Evolutionary conservation across 2,329 filamentous ascomycete species (phyloP).

Genomic region (Diaporthe sp.): DNA sequence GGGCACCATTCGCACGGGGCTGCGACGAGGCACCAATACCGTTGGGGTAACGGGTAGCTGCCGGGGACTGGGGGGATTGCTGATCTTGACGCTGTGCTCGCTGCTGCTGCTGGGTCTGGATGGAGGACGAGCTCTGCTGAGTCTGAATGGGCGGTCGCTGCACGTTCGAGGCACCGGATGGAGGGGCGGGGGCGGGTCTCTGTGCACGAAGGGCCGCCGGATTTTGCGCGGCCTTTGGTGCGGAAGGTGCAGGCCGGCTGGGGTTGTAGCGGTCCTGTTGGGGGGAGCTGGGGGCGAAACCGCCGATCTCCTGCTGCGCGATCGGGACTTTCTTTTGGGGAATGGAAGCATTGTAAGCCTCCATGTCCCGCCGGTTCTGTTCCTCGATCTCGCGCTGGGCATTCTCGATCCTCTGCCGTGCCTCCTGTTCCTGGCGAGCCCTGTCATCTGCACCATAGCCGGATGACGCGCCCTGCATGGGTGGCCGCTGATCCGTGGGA

Average conservation of each 20-base stretch:
- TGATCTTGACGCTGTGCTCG: conserved; percentile 63
- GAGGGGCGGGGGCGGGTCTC: conserved; percentile 82
- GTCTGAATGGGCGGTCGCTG: conserved; percentile 61
- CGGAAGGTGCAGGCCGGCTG: conserved; percentile 84
- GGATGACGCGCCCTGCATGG: conserved; percentile 69
- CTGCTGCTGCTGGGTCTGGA: conserved; percentile 61
- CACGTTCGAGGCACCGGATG: conserved; percentile 53
- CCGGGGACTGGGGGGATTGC: conserved; percentile 57
- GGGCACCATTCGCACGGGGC: conserved; percentile 60
- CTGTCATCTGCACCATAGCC: conserved; percentile 67
- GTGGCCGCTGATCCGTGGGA: conserved; percentile 65
- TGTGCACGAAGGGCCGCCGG: conserved; percentile 75
- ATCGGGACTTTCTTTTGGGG: conserved; percentile 84
- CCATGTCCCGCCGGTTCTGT: conserved; percentile 80
- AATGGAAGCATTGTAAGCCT: conserved; percentile 90
- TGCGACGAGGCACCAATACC: conserved; percentile 66
- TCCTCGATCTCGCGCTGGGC: conserved; percentile 73
- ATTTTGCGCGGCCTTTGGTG: conserved; percentile 75
- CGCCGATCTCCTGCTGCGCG: conserved; percentile 91
- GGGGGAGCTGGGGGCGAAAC: conserved; percentile 65
- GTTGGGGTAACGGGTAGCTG: conserved; percentile 71
- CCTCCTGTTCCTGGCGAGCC: conserved; percentile 62
- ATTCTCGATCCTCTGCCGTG: conserved; percentile 74
- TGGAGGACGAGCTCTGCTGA: conserved; percentile 64
- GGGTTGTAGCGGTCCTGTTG: conserved; percentile 85